Evolutionary conservation across 805 yeast genomes (phyloP), one percentile per base, ranked within the genome.

Genomic region (Saccharomyces eubayanus): DNA sequence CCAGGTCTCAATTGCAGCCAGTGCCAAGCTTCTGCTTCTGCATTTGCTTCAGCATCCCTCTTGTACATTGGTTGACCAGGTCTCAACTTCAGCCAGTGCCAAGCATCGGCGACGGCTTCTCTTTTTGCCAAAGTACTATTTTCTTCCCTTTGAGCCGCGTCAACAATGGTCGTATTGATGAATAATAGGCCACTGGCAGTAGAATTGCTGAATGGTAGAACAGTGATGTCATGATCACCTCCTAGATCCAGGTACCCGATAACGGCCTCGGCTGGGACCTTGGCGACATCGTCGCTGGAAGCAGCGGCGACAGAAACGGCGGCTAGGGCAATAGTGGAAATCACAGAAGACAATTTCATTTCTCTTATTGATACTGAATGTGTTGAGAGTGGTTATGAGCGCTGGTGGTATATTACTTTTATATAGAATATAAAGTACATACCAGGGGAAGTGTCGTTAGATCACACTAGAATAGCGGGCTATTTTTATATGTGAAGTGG

Each of bases 251-350:
- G 51, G 55, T 61, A 67, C 12, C 65, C 66, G 27, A 64, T 50
- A n/a, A 69, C 54, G 21, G 72, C 66, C 58, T 68, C 72, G 16
- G 58, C 59, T 46, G 72, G 72, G 49, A 69, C 50, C 5, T 57
- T 49, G 28, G 55, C 36, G 20, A 51, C 28, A 21, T 55, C 46
- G 3, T 43, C 47, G 16, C 56, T 45, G 28, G 56, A 49, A 48
- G 54, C 53, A n/a, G 57, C 59, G 45, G 66, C 54, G 47, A 72
- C 56, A 49, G 57, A 31, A 36, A 57, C 51, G 36, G 59, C 51
- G n/a, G 58, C 47, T 27, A 40, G 31, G 12, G 14, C 11, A 11
- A 6, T 9, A 29, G 51, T 6, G 24, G 61, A 45, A 36, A 61
- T 43, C 51, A 56, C 31, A 48, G 57, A 46, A n/a, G 61, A 55